Evolutionary conservation across 169 alveolate species (phyloP).

Genomic region (Perkinsus chesapeaki): DNA sequence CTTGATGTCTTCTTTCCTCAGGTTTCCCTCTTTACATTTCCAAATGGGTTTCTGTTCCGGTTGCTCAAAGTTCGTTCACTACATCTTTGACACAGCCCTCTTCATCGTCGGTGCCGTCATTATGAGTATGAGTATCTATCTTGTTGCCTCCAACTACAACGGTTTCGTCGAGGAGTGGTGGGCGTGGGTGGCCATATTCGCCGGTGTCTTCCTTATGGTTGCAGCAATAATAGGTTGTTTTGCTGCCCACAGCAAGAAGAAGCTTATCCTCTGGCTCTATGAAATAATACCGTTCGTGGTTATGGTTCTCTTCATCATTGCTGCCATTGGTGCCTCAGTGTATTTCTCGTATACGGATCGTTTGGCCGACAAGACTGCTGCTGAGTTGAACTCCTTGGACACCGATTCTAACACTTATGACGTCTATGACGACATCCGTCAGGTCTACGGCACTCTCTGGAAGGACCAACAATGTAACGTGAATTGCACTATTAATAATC

Average conservation of each 20-base stretch:
- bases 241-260: background rate
- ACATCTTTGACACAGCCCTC: background rate
- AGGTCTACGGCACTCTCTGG: background rate
- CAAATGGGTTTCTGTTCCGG: background rate
- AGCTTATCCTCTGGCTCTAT: background rate
- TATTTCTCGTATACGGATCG: background rate
- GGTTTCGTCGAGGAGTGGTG: constrained; percentile 1
- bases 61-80: background rate
- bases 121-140: background rate
- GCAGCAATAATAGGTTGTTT: background rate
- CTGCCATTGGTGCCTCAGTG: background rate
- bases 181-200: background rate
- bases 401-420: background rate
- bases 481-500: background rate
- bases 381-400: background rate
- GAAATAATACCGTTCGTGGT: background rate
- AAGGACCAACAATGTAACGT: background rate
- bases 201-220: background rate
- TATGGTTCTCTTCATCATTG: background rate
- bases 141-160: background rate
- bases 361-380: background rate
- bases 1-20: too few relatives aligned
- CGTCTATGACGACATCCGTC: background rate
- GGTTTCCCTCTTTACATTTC: too few relatives aligned
- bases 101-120: background rate